Percentiles rank a stretch among this genome's conserved stretches.
Evolutionary conservation across 2,329 filamentous ascomycete genomes (phyloP).

Genomic region (Uncinocarpus reesii): DNA sequence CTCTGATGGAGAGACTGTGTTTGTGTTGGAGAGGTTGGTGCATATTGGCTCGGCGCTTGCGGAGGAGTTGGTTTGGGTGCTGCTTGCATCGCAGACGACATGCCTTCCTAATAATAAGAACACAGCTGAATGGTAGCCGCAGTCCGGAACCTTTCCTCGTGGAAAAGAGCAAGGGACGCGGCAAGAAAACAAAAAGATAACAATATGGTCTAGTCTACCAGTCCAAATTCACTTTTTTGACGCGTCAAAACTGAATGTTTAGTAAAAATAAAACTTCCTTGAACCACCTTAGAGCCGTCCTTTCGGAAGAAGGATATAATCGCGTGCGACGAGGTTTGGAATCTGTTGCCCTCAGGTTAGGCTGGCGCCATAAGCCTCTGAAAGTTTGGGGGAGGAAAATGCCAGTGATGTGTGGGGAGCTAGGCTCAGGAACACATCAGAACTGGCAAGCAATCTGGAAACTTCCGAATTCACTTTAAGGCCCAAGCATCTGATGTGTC

Average conservation of each 20-base stretch:
- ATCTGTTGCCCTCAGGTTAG: neutral
- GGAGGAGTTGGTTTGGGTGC: constrained; percentile 46
- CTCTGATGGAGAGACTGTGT: constrained; percentile 45
- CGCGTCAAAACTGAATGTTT: neutral
- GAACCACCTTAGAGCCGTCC: neutral
- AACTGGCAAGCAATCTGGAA: neutral
- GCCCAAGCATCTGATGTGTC: constrained; percentile 1
- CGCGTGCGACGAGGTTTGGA: neutral
- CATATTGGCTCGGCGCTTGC: constrained; percentile 38
- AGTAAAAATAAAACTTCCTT: neutral
- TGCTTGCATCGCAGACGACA: constrained; percentile 56
- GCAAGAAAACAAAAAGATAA: neutral
- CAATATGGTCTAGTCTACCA: neutral
- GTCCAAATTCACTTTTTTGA: neutral
- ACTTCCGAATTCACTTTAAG: neutral
- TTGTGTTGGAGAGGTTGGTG: constrained; percentile 38
- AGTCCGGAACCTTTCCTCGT: constrained; percentile 1
- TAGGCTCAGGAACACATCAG: constrained; percentile 8
- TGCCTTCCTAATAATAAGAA: constrained; percentile 34
- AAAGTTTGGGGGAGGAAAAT: neutral
- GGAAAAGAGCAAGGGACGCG: neutral
- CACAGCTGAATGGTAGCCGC: constrained; percentile 7
- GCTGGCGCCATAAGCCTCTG: neutral
- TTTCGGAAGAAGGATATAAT: neutral
- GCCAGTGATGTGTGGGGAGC: neutral